Conservation (phyloP, 129 eudicot species). For the carrot (Daucus carota) region DNA sequence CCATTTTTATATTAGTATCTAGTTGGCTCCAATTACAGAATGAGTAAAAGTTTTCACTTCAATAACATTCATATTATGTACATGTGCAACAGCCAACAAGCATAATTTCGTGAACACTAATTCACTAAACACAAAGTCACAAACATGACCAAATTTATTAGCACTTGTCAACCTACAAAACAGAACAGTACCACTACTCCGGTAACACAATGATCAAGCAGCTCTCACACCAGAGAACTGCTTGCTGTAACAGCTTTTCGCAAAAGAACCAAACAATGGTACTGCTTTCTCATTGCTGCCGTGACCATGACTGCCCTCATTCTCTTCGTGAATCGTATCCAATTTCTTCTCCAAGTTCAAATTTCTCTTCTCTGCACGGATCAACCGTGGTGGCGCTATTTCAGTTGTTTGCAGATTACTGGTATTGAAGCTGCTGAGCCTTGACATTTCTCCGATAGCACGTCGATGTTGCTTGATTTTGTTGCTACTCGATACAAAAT, state of each 20-base stretch:
- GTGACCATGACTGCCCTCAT: neutral
- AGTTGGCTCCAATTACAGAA: too few species aligned
- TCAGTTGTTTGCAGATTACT: neutral
- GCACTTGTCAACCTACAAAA: neutral
- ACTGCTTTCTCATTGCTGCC: neutral
- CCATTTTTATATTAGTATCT: too few species aligned
- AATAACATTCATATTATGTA: too few species aligned
- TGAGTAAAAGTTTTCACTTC: too few species aligned
- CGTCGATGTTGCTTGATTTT: neutral
- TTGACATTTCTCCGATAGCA: neutral
- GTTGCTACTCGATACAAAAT: neutral
- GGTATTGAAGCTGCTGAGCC: neutral
- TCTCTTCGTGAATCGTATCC: slow-evolving; percentile 9
- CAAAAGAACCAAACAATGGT: neutral
- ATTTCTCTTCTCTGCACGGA: neutral
- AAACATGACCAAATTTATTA: neutral
- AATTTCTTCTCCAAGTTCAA: neutral
- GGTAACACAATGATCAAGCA: neutral
- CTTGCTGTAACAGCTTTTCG: neutral
- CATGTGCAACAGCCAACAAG: neutral
- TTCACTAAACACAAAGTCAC: neutral
- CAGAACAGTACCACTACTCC: neutral
- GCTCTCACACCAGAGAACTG: neutral
- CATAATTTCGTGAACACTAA: neutral
- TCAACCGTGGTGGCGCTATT: neutral